Evolutionary conservation across 1,139 yeast species (phyloP), one percentile per base, ranked within the genome.

Genomic region (Eremothecium cymbalariae): DNA sequence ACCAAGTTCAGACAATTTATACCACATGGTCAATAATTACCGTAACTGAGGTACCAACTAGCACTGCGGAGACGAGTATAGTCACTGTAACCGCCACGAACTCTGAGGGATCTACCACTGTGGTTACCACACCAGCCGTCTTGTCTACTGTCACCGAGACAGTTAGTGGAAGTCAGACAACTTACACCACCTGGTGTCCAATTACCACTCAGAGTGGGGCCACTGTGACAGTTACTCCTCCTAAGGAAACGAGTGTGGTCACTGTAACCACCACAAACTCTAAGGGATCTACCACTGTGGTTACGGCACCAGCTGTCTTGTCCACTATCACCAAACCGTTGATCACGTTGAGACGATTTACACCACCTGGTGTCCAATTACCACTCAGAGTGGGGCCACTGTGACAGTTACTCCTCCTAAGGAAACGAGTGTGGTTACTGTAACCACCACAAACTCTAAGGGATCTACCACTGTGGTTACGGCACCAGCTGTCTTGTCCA

Each of bases 11-110:
- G 6, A 43, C 52, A 4, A 40, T 39, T 9, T 54, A 54, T 44
- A 62, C 68, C 29, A 65, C 70, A n/a, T 65, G 63, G 58, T 65
- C 70, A 45, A 70, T 69, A 35, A 50, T 61, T 37, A 45, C 59
- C 12, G 16, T 18, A 7, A n/a, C n/a, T n/a, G n/a, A n/a, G n/a
- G n/a, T n/a, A n/a, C n/a, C n/a, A n/a, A n/a, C n/a, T n/a, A n/a
- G n/a, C n/a, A n/a, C n/a, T n/a, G n/a, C n/a, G n/a, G n/a, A n/a
- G n/a, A n/a, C n/a, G n/a, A n/a, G n/a, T n/a, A n/a, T n/a, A n/a
- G n/a, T n/a, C n/a, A n/a, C n/a, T n/a, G 30, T 25, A 7, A n/a
- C 34, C 11, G 7, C 25, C 9, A 31, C 34, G 6, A 18, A 12
- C 12, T 16, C 24, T 14, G 8, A 12, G n/a, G 19, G 18, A 8